A percentile compares a stretch with the other conserved stretches of the same genome.
phyloP scores from a whole-genome alignment of 345 rosid genomes.

The Pseudoturritis turrita region DNA sequence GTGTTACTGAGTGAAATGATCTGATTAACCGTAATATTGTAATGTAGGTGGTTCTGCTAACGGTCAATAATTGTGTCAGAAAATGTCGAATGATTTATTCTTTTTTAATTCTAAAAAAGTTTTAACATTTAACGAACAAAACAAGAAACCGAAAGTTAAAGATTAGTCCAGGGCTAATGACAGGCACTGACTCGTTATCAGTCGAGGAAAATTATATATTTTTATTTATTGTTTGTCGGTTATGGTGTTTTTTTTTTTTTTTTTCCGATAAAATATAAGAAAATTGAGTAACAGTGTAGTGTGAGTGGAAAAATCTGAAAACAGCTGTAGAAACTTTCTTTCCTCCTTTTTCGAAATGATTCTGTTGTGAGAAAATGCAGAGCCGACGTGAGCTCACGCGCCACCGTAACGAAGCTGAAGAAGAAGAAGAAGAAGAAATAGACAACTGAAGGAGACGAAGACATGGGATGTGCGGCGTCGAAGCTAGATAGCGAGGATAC shows the following conservation, averaged over 20 bases:
- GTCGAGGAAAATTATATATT: neutral
- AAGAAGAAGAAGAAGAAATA: neutral
- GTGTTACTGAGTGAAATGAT: neutral
- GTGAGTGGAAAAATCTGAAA: constrained; percentile 2
- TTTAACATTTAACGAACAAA: neutral
- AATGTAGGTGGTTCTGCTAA: constrained; percentile 14
- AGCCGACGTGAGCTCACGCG: constrained; percentile 22
- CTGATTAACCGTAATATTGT: neutral
- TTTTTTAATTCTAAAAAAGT: neutral
- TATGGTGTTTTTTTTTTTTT: neutral
- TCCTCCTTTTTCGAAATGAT: neutral
- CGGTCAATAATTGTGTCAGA: constrained; percentile 18
- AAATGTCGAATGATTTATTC: neutral
- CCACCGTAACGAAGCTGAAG: constrained; percentile 4
- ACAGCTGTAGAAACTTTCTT: neutral
- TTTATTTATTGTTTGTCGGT: neutral
- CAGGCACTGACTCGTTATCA: constrained; percentile 8
- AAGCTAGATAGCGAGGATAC: constrained; percentile 91
- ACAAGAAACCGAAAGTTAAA: constrained; percentile 3
- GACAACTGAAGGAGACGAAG: neutral
- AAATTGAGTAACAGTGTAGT: constrained; percentile 13
- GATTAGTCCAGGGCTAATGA: neutral
- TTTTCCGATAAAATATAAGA: neutral
- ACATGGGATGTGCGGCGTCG: constrained; percentile 89
- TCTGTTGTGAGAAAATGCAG: neutral